phyloP scores from a whole-genome alignment of 371 early-diverging fungal genomes.

The Dichotomocladium elegans region DNA sequence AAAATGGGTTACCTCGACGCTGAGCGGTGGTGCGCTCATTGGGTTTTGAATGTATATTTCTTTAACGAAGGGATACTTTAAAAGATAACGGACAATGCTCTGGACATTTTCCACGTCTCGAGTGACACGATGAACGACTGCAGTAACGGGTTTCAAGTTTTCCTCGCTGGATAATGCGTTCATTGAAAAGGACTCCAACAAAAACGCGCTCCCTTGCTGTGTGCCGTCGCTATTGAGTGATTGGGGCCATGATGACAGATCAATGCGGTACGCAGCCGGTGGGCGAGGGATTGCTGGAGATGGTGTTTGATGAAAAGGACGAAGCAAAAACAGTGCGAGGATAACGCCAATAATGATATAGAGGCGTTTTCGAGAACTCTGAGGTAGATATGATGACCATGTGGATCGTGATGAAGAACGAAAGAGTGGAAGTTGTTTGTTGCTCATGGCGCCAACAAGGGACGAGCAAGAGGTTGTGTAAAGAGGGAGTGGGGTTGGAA shows the following conservation, averaged over 20 bases:
- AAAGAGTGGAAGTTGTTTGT: too few species aligned
- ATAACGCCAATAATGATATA: too few species aligned
- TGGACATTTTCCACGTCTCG: slow-evolving; percentile 35
- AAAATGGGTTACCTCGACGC: not conserved
- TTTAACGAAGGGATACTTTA: slow-evolving; percentile 51
- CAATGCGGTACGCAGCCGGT: slow-evolving; percentile 5
- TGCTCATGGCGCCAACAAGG: too few species aligned
- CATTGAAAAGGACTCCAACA: not conserved
- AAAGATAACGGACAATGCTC: slow-evolving; percentile 36
- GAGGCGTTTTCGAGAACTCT: too few species aligned
- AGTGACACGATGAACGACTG: slow-evolving; percentile 52
- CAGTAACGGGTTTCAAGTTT: slow-evolving; percentile 50
- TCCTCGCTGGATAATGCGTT: slow-evolving; percentile 8
- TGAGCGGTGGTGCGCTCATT: slow-evolving; percentile 27
- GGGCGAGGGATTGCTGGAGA: too few species aligned
- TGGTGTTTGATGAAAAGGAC: too few species aligned
- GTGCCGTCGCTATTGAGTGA: not conserved
- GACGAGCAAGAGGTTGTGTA: too few species aligned
- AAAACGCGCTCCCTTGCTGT: not conserved
- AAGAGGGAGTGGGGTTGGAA: too few species aligned
- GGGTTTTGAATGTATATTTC: slow-evolving; percentile 55
- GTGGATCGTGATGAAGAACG: too few species aligned
- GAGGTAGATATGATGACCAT: too few species aligned
- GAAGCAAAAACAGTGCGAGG: too few species aligned
- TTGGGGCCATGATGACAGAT: slow-evolving; percentile 1